phyloP scores from a whole-genome alignment of 345 rosid genomes.

The Nasturtium officinale region DNA sequence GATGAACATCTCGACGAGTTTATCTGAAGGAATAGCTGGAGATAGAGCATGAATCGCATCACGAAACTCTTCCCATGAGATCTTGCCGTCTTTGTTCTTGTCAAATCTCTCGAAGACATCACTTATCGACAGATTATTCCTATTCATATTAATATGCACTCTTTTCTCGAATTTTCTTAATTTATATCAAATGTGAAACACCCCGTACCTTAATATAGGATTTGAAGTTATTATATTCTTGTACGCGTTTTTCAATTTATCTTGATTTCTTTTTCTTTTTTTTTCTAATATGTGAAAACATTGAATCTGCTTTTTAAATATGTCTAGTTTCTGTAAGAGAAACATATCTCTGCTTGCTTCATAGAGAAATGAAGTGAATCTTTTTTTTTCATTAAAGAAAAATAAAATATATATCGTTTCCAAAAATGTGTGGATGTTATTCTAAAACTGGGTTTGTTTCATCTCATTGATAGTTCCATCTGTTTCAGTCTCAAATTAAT shows the following conservation, averaged over 20 bases:
- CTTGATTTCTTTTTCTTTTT: background rate
- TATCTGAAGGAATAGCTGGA: slow-evolving; percentile 46
- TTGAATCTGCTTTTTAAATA: background rate
- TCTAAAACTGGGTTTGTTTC: slow-evolving; percentile 1
- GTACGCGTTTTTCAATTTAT: background rate
- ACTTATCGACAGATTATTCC: slow-evolving; percentile 27
- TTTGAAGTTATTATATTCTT: background rate
- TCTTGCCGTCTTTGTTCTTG: slow-evolving; percentile 82
- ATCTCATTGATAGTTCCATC: background rate
- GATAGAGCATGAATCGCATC: slow-evolving; percentile 53
- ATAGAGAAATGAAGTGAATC: background rate
- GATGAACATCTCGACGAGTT: slow-evolving; percentile 56
- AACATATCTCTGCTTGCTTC: background rate
- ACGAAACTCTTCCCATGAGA: slow-evolving; percentile 62
- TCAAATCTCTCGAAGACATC: slow-evolving; percentile 64
- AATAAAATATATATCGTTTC: background rate
- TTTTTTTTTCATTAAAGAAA: background rate
- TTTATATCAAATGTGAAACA: slow-evolving; percentile 6
- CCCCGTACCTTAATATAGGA: background rate
- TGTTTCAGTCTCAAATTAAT: background rate
- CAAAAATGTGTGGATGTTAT: slow-evolving; percentile 3
- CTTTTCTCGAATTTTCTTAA: background rate
- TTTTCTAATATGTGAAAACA: background rate
- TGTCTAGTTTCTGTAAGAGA: background rate
- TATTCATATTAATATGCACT: background rate